Conservation (phyloP, 352 stramenopile species). For the Phytophthora sp. region DNA sequence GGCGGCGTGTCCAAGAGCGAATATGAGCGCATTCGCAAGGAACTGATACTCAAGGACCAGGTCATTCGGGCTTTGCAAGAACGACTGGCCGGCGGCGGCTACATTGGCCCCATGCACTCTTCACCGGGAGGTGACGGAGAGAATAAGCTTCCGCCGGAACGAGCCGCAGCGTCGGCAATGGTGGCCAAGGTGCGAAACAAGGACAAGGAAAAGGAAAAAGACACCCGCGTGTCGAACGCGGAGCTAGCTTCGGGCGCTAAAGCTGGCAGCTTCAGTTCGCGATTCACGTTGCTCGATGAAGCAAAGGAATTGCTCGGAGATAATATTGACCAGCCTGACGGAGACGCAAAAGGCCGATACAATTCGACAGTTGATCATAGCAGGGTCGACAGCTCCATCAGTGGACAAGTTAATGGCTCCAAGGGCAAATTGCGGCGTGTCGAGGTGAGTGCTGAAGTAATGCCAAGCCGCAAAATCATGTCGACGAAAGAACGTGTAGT, state of each 20-base stretch:
- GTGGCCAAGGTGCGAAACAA: constrained; percentile 9
- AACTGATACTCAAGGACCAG: constrained; percentile 72
- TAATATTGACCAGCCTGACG: not conserved
- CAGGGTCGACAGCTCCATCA: constrained; percentile 5
- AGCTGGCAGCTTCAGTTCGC: constrained; percentile 7
- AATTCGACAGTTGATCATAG: constrained; percentile 1
- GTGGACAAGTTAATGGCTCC: not conserved
- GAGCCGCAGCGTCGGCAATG: not conserved
- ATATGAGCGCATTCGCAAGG: constrained; percentile 76
- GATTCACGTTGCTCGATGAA: constrained; percentile 25
- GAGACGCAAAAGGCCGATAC: constrained; percentile 8
- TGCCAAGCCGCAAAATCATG: constrained; percentile 73
- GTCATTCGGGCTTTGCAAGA: constrained; percentile 72
- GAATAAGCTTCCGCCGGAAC: not conserved
- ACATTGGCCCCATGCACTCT: constrained; percentile 19
- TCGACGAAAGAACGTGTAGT: constrained; percentile 55
- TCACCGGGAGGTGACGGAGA: not conserved
- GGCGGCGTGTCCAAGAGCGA: constrained; percentile 75
- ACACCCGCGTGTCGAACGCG: constrained; percentile 11
- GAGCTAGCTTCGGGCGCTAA: constrained; percentile 15
- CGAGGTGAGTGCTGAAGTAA: constrained; percentile 82
- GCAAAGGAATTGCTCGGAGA: constrained; percentile 16
- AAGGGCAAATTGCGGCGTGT: constrained; percentile 51
- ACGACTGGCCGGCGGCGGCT: constrained; percentile 42
- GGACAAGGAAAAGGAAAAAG: constrained; percentile 12